Evolutionary conservation across 2,329 filamentous ascomycete species (phyloP).

Genomic region (Colletotrichum sp.): DNA sequence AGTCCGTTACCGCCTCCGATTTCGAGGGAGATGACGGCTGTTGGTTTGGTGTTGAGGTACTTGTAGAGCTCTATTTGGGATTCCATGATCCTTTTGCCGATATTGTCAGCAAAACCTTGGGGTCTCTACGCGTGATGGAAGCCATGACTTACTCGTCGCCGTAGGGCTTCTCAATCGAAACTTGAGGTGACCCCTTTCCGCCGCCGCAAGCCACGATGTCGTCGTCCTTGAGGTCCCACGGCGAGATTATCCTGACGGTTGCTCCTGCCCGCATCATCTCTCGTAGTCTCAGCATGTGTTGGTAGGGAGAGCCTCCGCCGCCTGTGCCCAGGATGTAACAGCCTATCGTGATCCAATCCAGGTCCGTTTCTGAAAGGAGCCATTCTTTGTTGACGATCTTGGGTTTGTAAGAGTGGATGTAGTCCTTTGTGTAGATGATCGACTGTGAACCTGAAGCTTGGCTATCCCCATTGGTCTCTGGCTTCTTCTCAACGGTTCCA

Average conservation of each 20-base stretch:
- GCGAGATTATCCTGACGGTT: conserved; percentile 39
- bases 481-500: background rate
- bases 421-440: background rate
- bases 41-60: conserved; percentile 47
- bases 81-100: background rate
- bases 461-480: background rate
- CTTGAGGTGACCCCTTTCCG: background rate
- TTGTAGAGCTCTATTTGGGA: conserved; percentile 46
- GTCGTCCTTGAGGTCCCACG: background rate
- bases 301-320: conserved; percentile 39
- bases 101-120: too few relatives aligned
- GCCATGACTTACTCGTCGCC: background rate
- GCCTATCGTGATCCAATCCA: conserved; percentile 39
- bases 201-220: background rate
- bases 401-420: background rate
- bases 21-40: conserved; percentile 38
- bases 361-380: background rate
- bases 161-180: background rate
- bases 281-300: conserved; percentile 51
- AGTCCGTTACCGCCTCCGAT: conserved; percentile 71
- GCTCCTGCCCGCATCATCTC: conserved; percentile 56
- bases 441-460: rapidly evolving
- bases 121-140: too few relatives aligned
- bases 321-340: conserved; percentile 42
- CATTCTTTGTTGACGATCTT: background rate